Conservation (phyloP, 805 yeast species). For the Wickerhamiella nectarea region DNA sequence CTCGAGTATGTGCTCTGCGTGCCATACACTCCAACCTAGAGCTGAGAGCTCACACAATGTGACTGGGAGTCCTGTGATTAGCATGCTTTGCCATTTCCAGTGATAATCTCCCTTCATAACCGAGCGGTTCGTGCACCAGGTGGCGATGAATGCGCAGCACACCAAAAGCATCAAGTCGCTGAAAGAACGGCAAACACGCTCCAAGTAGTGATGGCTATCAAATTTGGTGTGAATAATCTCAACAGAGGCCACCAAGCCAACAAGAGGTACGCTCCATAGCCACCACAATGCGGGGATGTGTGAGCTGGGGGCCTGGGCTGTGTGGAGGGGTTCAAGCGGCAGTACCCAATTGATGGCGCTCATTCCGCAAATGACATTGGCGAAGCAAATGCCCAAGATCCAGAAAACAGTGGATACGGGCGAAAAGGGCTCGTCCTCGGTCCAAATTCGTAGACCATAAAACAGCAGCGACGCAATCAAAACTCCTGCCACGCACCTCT, state of each 20-base stretch:
- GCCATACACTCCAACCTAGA: constrained; percentile 1
- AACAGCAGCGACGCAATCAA: background rate
- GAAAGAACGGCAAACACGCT: constrained; percentile 9
- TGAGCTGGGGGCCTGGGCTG: background rate
- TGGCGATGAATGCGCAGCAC: constrained; percentile 16
- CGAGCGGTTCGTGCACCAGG: constrained; percentile 13
- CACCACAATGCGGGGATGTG: constrained; percentile 4
- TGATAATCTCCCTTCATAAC: constrained; percentile 12
- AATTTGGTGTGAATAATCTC: constrained; percentile 4
- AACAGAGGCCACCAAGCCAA: background rate
- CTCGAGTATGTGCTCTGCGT: background rate
- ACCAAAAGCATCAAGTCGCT: constrained; percentile 17
- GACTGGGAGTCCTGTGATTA: constrained; percentile 11
- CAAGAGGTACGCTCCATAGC: constrained; percentile 3
- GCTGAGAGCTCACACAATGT: constrained; percentile 5
- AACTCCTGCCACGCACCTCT: background rate
- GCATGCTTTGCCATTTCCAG: constrained; percentile 20
- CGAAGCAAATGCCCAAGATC: constrained; percentile 5
- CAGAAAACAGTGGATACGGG: constrained; percentile 2
- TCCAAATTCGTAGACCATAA: constrained; percentile 4
- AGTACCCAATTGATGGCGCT: constrained; percentile 2
- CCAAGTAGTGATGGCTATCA: constrained; percentile 5
- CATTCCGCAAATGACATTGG: constrained; percentile 6
- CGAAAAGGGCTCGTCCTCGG: constrained; percentile 4
- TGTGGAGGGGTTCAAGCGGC: background rate